Conservation (phyloP, 2,329 filamentous ascomycete genomes). For the Aspergillus sclerotialis region DNA sequence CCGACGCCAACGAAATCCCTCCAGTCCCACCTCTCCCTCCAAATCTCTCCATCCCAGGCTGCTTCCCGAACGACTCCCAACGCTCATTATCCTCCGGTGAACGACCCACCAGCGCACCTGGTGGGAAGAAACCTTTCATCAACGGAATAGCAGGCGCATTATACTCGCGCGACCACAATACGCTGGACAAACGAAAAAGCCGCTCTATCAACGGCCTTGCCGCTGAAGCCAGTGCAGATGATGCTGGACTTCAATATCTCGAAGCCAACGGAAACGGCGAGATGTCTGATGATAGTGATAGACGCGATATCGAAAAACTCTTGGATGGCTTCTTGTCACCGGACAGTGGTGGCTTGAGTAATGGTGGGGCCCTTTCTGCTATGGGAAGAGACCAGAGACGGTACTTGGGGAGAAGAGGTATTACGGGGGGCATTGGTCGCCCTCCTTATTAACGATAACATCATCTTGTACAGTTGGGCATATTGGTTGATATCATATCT, state of each 20-base stretch:
- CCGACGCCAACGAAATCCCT: slow-evolving; percentile 30
- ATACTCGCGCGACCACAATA: slow-evolving; percentile 13
- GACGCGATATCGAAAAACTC: slow-evolving; percentile 30
- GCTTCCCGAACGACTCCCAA: slow-evolving; percentile 34
- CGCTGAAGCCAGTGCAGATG: slow-evolving; percentile 12
- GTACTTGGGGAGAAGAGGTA: slow-evolving; percentile 14
- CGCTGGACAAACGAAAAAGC: slow-evolving; percentile 28
- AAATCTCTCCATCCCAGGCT: slow-evolving; percentile 34
- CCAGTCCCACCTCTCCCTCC: slow-evolving; percentile 41
- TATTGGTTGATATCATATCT: slow-evolving; percentile 4
- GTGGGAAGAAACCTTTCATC: slow-evolving; percentile 13
- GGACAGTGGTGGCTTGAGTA: slow-evolving; percentile 11
- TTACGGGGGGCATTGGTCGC: slow-evolving; percentile 24
- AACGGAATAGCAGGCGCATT: slow-evolving; percentile 15
- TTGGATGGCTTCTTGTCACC: slow-evolving; percentile 30
- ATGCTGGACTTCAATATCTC: slow-evolving; percentile 4
- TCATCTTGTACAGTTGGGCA: slow-evolving; percentile 10
- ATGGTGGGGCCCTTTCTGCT: slow-evolving; percentile 7
- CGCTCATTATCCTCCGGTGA: slow-evolving; percentile 21
- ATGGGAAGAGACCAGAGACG: no score
- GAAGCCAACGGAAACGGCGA: slow-evolving; percentile 9
- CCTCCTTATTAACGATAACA: slow-evolving; percentile 26
- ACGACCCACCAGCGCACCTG: slow-evolving; percentile 27
- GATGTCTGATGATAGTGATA: slow-evolving; percentile 13
- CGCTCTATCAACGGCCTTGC: slow-evolving; percentile 25